Percentiles rank a stretch among this genome's conserved stretches.
phyloP scores from a whole-genome alignment of 2,329 filamentous ascomycete species.

The Epichloe uncinata region DNA sequence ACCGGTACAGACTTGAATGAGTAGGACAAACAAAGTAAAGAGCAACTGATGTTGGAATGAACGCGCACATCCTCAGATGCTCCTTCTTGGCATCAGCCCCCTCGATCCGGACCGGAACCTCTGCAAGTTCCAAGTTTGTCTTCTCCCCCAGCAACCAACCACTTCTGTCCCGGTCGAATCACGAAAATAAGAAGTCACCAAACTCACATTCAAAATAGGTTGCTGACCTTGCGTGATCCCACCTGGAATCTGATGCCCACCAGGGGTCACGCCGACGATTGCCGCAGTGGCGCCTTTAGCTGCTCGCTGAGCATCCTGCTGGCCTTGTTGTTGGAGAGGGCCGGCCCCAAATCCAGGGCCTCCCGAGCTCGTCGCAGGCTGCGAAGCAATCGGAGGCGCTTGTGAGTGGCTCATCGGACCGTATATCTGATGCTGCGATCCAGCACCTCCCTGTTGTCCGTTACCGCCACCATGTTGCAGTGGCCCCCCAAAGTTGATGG shows the following conservation, averaged over 20 bases:
- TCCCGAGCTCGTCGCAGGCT: slow-evolving; percentile 46
- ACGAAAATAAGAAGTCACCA: not conserved
- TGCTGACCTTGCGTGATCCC: slow-evolving; percentile 29
- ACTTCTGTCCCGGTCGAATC: not conserved
- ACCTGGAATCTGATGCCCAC: slow-evolving; percentile 24
- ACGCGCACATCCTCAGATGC: not conserved
- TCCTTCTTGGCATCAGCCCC: not conserved
- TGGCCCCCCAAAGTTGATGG: slow-evolving; percentile 43
- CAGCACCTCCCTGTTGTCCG: slow-evolving; percentile 32
- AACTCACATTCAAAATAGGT: slow-evolving; percentile 38
- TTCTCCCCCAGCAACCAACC: not conserved
- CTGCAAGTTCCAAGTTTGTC: not conserved
- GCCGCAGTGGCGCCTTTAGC: slow-evolving; percentile 26
- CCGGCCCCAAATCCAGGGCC: slow-evolving; percentile 57
- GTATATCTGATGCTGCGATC: slow-evolving; percentile 43
- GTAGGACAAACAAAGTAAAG: not conserved
- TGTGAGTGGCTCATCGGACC: slow-evolving; percentile 37
- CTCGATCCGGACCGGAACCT: not conserved
- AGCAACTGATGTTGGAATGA: not conserved
- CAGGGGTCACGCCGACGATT: slow-evolving; percentile 32
- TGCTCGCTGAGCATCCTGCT: slow-evolving; percentile 48
- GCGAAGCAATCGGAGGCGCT: slow-evolving; percentile 35
- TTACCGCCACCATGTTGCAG: slow-evolving; percentile 38
- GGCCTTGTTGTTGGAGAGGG: slow-evolving; percentile 31
- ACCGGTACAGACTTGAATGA: not conserved